These are phyloP conservation scores for Trichocomaceae sp. DNA, from an alignment of 2,329 filamentous ascomycete species.

Conservation along the genomic window DNA sequence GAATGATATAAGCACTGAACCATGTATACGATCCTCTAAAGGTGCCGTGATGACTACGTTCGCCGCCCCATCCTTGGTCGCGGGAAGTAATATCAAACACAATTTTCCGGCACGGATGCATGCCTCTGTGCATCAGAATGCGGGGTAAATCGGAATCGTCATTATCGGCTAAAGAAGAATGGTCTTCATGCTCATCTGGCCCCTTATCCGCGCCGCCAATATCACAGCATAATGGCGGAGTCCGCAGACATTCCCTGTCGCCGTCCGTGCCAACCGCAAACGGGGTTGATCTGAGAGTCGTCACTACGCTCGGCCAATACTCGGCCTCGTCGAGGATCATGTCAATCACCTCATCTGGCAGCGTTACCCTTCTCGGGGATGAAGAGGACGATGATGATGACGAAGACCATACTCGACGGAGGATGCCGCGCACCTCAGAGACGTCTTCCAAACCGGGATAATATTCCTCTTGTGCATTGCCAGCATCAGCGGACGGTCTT, in stretches of 20 bases:
- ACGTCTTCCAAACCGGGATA: constrained; percentile 29
- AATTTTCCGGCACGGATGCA: constrained; percentile 35
- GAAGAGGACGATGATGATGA: not conserved
- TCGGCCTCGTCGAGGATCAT: constrained; percentile 34
- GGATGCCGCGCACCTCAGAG: constrained; percentile 26
- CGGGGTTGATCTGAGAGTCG: constrained; percentile 16
- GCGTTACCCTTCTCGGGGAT: constrained; percentile 13
- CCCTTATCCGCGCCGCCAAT: constrained; percentile 10
- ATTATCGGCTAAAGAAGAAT: not conserved
- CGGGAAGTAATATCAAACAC: constrained; percentile 30
- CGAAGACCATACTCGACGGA: constrained; percentile 22
- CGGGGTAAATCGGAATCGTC: not conserved
- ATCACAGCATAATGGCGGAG: constrained; percentile 32
- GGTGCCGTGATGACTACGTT: constrained; percentile 12
- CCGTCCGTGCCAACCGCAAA: constrained; percentile 25
- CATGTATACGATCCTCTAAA: constrained; percentile 32
- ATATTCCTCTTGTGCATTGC: constrained; percentile 13
- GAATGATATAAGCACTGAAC: constrained; percentile 33
- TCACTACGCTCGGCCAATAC: constrained; percentile 20
- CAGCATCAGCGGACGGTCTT: not conserved
- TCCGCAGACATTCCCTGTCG: constrained; percentile 30
- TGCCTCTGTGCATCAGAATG: constrained; percentile 28
- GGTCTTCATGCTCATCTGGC: not conserved
- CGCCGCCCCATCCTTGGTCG: constrained; percentile 31
- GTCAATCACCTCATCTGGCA: constrained; percentile 35